Percentiles rank a stretch among this genome's conserved stretches.
Conservation (phyloP, 768 basidiomycete genomes). For the Leccinum truebloodii region DNA sequence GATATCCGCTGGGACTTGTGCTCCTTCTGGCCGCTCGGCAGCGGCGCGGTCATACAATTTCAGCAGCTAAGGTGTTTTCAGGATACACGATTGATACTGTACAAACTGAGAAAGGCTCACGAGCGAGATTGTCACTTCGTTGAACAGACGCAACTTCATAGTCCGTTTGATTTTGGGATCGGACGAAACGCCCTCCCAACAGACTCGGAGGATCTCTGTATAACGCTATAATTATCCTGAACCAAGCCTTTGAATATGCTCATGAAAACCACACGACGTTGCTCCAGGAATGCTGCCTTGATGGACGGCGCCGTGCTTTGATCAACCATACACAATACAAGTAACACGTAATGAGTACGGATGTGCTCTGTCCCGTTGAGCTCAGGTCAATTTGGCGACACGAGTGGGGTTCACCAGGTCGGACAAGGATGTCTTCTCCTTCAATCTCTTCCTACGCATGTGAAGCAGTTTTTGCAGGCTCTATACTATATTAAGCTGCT, state of each 20-base stretch:
- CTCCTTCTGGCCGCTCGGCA: slow-evolving; percentile 48
- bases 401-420: slow-evolving; percentile 51
- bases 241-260: slow-evolving; percentile 70
- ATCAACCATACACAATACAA: slow-evolving; percentile 73
- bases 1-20: slow-evolving; percentile 71
- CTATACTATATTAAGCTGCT: slow-evolving; percentile 36
- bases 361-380: slow-evolving; percentile 44
- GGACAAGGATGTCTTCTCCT: slow-evolving; percentile 40
- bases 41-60: slow-evolving; percentile 70
- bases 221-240: slow-evolving; percentile 64
- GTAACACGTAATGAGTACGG: slow-evolving; percentile 69
- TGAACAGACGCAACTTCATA: slow-evolving; percentile 70
- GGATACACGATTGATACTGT: not conserved
- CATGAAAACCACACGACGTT: slow-evolving; percentile 64
- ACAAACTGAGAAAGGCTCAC: slow-evolving; percentile 38
- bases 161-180: slow-evolving; percentile 73
- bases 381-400: not conserved
- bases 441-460: slow-evolving; percentile 63
- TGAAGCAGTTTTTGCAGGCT: slow-evolving; percentile 63
- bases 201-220: slow-evolving; percentile 67
- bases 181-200: slow-evolving; percentile 76
- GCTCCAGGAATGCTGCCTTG: slow-evolving; percentile 69
- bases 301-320: slow-evolving; percentile 45
- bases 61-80: slow-evolving; percentile 47
- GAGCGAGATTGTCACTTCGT: slow-evolving; percentile 61